These are phyloP conservation scores for Botryosphaeria dothidea DNA, from an alignment of 2,329 filamentous ascomycete genomes.

Conservation along the genomic window DNA sequence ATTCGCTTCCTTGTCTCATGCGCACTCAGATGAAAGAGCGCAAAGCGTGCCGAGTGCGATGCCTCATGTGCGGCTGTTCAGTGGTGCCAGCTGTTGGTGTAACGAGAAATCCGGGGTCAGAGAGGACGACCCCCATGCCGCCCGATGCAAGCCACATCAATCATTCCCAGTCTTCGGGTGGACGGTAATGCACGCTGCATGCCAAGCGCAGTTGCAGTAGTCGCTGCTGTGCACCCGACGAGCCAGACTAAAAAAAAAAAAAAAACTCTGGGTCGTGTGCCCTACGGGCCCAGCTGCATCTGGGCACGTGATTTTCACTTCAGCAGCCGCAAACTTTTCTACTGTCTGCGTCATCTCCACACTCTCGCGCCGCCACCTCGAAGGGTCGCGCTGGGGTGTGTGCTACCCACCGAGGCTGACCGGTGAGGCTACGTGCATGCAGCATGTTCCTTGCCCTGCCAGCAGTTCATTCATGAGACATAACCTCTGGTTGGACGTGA, in stretches of 20 bases:
- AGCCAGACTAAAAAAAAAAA: constrained; percentile 17
- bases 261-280: constrained; percentile 1
- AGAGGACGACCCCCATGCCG: neutral
- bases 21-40: too few species aligned
- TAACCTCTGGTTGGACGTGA: too few species aligned
- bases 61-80: constrained; percentile 11
- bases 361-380: too few species aligned
- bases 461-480: too few species aligned
- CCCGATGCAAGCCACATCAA: constrained; percentile 11
- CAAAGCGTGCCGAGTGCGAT: constrained; percentile 18
- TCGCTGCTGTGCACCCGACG: constrained; percentile 12
- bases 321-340: too few species aligned
- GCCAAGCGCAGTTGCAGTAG: neutral
- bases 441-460: too few species aligned
- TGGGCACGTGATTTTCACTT: too few species aligned
- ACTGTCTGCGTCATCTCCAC: too few species aligned
- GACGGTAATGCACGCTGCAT: constrained; percentile 10
- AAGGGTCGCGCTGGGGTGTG: too few species aligned
- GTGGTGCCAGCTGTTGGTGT: constrained; percentile 17
- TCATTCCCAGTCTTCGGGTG: constrained; percentile 14
- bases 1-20: too few species aligned
- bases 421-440: too few species aligned
- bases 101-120: constrained; percentile 1
- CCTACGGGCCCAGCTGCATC: constrained; percentile 7
- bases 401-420: too few species aligned